Evolutionary conservation across 768 basidiomycete genomes (phyloP).

Genomic region (Steccherinum ochraceum): DNA sequence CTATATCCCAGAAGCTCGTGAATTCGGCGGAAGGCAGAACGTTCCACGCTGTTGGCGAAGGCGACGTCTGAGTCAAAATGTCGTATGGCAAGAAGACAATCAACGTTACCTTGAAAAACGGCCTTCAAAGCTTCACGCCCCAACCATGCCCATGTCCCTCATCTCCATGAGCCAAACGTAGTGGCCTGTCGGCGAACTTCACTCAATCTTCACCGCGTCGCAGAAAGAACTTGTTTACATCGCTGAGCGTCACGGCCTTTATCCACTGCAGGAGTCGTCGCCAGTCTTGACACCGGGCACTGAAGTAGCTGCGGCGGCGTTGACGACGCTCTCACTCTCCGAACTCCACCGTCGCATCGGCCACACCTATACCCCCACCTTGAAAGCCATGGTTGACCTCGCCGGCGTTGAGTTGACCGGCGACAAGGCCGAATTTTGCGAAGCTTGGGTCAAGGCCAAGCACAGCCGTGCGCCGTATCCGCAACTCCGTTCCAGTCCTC

Average conservation of each 20-base stretch:
- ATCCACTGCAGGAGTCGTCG: background rate
- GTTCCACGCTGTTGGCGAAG: slow-evolving; percentile 15
- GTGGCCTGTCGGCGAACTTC: slow-evolving; percentile 3
- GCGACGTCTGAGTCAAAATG: slow-evolving; percentile 9
- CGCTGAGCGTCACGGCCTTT: slow-evolving; percentile 2
- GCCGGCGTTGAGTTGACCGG: slow-evolving; percentile 6
- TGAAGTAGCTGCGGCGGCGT: background rate
- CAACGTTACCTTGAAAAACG: slow-evolving; percentile 3
- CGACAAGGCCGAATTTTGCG: slow-evolving; percentile 2
- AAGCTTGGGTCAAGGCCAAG: slow-evolving; percentile 5
- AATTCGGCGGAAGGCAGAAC: slow-evolving; percentile 10
- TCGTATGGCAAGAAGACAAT: background rate
- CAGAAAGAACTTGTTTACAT: background rate
- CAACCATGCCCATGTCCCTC: slow-evolving; percentile 9
- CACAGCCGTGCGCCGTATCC: slow-evolving; percentile 2
- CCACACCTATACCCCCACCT: slow-evolving; percentile 5
- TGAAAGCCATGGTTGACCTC: slow-evolving; percentile 3
- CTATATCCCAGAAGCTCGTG: slow-evolving; percentile 7
- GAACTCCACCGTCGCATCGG: slow-evolving; percentile 12
- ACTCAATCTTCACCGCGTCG: background rate
- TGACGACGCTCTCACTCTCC: background rate
- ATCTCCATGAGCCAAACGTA: slow-evolving; percentile 7
- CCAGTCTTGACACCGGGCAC: background rate
- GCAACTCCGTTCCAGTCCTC: slow-evolving; percentile 2
- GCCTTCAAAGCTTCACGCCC: slow-evolving; percentile 11